Percentiles rank a stretch among this genome's conserved stretches.
phyloP scores from a whole-genome alignment of 31 red algal genomes.

The Porphyra umbilicalis region DNA sequence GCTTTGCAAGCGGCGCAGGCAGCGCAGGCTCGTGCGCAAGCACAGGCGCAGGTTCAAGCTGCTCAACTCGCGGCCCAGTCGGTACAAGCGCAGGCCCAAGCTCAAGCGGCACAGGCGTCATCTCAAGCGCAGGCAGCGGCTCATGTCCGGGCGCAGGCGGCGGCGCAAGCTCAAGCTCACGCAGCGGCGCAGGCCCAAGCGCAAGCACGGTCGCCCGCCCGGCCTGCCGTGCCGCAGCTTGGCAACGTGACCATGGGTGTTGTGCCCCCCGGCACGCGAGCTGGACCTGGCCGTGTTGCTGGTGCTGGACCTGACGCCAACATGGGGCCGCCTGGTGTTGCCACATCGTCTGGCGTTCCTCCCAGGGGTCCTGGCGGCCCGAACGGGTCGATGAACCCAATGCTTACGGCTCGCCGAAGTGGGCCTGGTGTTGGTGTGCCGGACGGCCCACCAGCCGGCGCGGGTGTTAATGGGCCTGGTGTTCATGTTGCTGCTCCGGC shows the following conservation, averaged over 20 bases:
- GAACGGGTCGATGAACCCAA: neutral
- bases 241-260: neutral
- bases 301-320: neutral
- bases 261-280: neutral
- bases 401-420: neutral
- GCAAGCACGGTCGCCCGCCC: neutral
- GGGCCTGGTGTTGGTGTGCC: neutral
- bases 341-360: neutral
- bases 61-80: slow-evolving; percentile 2
- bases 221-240: neutral
- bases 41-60: slow-evolving; percentile 12
- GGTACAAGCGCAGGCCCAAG: slow-evolving; percentile 13
- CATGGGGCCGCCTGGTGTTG: neutral
- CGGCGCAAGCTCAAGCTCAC: slow-evolving; percentile 6
- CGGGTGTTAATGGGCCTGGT: neutral
- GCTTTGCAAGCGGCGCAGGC: neutral
- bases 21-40: neutral
- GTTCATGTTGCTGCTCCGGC: neutral
- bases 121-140: slow-evolving; percentile 14
- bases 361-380: neutral
- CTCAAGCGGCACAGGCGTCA: slow-evolving; percentile 12
- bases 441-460: neutral
- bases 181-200: slow-evolving; percentile 1
- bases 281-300: neutral
- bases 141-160: slow-evolving; percentile 11